Base-by-base conservation (phyloP, 2,329 filamentous ascomycete genomes). In the Fusarium keratoplasticum region DNA sequence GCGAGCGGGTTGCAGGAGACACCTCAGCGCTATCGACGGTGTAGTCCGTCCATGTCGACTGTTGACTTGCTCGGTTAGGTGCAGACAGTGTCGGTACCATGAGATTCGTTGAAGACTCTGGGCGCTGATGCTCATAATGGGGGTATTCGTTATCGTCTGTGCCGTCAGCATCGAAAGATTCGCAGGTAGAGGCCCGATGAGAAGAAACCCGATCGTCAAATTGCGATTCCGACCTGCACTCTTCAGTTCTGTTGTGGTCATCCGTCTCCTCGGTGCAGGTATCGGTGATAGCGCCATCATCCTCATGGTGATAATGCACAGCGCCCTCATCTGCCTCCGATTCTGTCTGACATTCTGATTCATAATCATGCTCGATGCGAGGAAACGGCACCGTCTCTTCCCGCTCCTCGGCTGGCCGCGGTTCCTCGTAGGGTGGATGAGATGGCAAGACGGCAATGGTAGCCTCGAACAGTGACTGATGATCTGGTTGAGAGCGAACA, bases 31-130 rank as follows among this genome's bases (percentile, higher is more conserved):
- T 90, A 18, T 88, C 88, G 11, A 90, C 82, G 0, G 89, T 89
- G 69, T 88, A 87, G 76, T 91, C 89, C 29, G 89, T 91, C 89
- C 89, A 91, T n/a, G 85, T 83, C 2, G 89, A 90, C 63, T 87
- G 86, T 58, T 89, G 87, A 71, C 89, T 91, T 22, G 82, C 80
- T 40, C 89, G 84, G 67, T 89, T 79, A 83, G 47, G 85, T 80
- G 61, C 84, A 78, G 59, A 84, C 76, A 73, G 84, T 79, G 59
- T 84, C 14, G 88, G 89, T 16, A 89, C 84, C 61, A 82, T 81
- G 10, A 90, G 82, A 65, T 83, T 87, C 64, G 84, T 84, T 16
- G 85, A 82, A 22, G 84, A 83, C 54, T 84, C 84, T 6, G 82
- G 72, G 13, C 68, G 78, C 16, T 78, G 80, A 55, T 73, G 77